A percentile compares a stretch with the other conserved stretches of the same genome.
Conservation (phyloP, 140 eudicot species). For the Flaveria floridana region DNA sequence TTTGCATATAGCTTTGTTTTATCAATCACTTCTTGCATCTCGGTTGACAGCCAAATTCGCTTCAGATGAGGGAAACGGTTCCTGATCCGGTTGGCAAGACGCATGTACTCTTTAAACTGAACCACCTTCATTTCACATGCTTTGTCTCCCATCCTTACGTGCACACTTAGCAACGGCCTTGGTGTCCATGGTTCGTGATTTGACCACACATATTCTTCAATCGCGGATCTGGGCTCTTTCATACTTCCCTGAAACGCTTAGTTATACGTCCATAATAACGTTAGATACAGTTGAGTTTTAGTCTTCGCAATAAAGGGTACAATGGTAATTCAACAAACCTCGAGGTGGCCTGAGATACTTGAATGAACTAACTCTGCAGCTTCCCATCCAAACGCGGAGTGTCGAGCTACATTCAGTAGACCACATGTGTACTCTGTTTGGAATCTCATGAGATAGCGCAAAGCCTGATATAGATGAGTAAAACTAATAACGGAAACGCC, state of each 20-base stretch:
- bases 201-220: slow-evolving; percentile 89
- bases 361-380: slow-evolving; percentile 79
- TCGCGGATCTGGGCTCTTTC: slow-evolving; percentile 40
- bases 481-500: background rate
- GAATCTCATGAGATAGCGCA: slow-evolving; percentile 96
- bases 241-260: slow-evolving; percentile 35
- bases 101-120: slow-evolving; percentile 81
- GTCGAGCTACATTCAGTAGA: slow-evolving; percentile 80
- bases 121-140: slow-evolving; percentile 97
- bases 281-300: background rate
- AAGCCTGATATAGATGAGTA: slow-evolving; percentile 46
- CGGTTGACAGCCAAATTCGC: slow-evolving; percentile 85
- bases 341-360: slow-evolving; percentile 20
- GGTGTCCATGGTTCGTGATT: slow-evolving; percentile 90
- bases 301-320: background rate
- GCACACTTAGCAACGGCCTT: slow-evolving; percentile 84
- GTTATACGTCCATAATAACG: background rate
- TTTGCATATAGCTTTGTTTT: slow-evolving; percentile 44
- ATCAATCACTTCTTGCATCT: slow-evolving; percentile 85
- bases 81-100: slow-evolving; percentile 63
- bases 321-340: slow-evolving; percentile 34
- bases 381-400: slow-evolving; percentile 77
- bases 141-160: slow-evolving; percentile 97
- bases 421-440: slow-evolving; percentile 85
- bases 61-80: slow-evolving; percentile 68